Percentiles rank a stretch among this genome's conserved stretches.
These are phyloP conservation scores for Paraphaeosphaeria minitans DNA, from an alignment of 2,329 filamentous ascomycete species.

Conservation along the genomic window DNA sequence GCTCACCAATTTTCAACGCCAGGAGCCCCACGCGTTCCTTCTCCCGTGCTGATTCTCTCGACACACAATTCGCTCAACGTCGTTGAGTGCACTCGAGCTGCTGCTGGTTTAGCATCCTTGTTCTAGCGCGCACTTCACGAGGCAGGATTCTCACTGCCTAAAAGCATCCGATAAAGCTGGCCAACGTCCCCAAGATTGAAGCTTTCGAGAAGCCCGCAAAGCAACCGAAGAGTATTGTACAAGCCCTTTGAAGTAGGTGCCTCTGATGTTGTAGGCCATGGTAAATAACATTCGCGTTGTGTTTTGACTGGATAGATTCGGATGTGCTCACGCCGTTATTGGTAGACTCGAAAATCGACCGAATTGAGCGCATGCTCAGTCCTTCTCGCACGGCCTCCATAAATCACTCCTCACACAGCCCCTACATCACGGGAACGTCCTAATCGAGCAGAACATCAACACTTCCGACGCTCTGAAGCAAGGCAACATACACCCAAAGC, in stretches of 20 bases:
- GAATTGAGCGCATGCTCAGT: background rate
- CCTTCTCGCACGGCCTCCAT: background rate
- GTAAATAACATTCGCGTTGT: constrained; percentile 7
- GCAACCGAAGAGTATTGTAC: background rate
- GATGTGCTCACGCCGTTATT: constrained; percentile 16
- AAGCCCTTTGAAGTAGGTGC: background rate
- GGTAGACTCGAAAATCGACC: background rate
- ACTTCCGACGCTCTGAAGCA: no score
- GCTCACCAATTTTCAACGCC: background rate
- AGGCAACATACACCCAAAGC: no score
- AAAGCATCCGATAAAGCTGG: background rate
- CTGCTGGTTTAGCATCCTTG: background rate
- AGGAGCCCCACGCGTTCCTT: background rate
- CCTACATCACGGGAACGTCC: background rate
- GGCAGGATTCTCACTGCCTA: background rate
- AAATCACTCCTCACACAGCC: background rate
- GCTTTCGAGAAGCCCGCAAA: background rate
- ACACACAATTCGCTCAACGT: background rate
- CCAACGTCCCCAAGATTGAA: background rate
- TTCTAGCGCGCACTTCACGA: background rate
- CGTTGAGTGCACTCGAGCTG: background rate
- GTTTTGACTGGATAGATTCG: background rate
- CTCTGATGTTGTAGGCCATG: constrained; percentile 5
- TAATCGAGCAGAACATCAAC: no score
- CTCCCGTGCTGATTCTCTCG: background rate